Conservation (phyloP, 805 yeast genomes). For the Starmerella apicola region DNA sequence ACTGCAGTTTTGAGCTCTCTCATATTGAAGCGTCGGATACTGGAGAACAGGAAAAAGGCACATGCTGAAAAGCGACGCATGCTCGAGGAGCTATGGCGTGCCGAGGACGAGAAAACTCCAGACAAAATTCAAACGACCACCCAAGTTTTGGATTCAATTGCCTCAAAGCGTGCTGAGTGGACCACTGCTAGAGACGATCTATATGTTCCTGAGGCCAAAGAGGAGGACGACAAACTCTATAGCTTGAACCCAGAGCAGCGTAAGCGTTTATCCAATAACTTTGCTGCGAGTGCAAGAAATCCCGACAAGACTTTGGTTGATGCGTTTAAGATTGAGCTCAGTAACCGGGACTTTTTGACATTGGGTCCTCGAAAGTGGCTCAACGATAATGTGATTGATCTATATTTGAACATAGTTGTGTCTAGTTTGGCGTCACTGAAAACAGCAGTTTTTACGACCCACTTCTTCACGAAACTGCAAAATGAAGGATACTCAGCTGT, state of each 20-base stretch:
- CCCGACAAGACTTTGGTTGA: conserved; percentile 65
- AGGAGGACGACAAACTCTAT: background rate
- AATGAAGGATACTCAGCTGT: conserved; percentile 71
- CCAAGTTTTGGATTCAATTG: no score
- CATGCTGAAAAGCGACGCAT: conserved; percentile 8
- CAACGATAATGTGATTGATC: conserved; percentile 83
- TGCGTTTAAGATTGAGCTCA: conserved; percentile 58
- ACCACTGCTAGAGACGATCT: no score
- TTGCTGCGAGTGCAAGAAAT: conserved; percentile 48
- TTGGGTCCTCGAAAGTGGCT: conserved; percentile 67
- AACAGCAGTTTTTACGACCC: conserved; percentile 72
- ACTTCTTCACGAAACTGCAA: conserved; percentile 64
- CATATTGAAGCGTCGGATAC: conserved; percentile 3
- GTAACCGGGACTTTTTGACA: conserved; percentile 58
- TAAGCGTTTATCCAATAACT: conserved; percentile 41
- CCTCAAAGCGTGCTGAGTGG: no score
- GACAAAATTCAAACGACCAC: no score
- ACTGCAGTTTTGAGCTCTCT: conserved; percentile 1
- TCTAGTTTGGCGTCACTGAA: conserved; percentile 33
- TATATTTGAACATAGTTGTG: conserved; percentile 41
- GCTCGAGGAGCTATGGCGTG: background rate
- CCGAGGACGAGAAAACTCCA: background rate
- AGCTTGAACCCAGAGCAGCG: conserved; percentile 3
- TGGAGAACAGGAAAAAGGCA: conserved; percentile 2
- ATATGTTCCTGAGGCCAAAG: no score